Conservation (phyloP, 768 basidiomycete genomes). For the Russula vinacea region DNA sequence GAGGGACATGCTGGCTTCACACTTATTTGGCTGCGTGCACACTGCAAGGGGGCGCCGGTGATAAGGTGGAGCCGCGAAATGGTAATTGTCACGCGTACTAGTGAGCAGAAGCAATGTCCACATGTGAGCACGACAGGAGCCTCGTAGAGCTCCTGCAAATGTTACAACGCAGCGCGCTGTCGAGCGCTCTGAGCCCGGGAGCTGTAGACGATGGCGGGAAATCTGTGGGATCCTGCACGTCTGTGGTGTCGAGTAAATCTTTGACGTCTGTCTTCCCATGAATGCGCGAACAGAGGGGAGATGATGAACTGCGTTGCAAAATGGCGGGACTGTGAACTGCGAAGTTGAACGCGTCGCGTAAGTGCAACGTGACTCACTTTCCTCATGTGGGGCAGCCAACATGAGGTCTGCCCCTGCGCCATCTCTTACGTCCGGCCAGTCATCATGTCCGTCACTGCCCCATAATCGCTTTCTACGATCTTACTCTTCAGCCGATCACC, state of each 20-base stretch:
- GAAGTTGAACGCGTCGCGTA: slow-evolving; percentile 4
- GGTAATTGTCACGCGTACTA: slow-evolving; percentile 30
- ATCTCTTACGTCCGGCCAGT: neutral
- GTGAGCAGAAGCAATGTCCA: slow-evolving; percentile 44
- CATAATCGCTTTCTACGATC: slow-evolving; percentile 28
- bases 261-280: slow-evolving; percentile 24
- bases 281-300: too few species aligned
- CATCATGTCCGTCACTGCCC: slow-evolving; percentile 25
- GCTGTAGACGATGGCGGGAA: slow-evolving; percentile 34
- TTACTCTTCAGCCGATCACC: slow-evolving; percentile 23
- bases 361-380: too few species aligned
- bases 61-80: neutral
- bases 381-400: too few species aligned
- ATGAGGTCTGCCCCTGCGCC: neutral
- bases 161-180: slow-evolving; percentile 39
- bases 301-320: too few species aligned
- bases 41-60: slow-evolving; percentile 33
- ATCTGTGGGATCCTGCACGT: slow-evolving; percentile 38
- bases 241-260: slow-evolving; percentile 20
- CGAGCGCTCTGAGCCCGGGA: slow-evolving; percentile 37
- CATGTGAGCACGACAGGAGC: slow-evolving; percentile 42
- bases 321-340: too few species aligned
- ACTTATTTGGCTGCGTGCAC: slow-evolving; percentile 39
- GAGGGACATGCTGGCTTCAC: slow-evolving; percentile 40
- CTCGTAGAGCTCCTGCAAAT: slow-evolving; percentile 43